These are phyloP conservation scores for Exophiala alcalophila DNA, from an alignment of 2,329 filamentous ascomycete species.

Conservation along the genomic window DNA sequence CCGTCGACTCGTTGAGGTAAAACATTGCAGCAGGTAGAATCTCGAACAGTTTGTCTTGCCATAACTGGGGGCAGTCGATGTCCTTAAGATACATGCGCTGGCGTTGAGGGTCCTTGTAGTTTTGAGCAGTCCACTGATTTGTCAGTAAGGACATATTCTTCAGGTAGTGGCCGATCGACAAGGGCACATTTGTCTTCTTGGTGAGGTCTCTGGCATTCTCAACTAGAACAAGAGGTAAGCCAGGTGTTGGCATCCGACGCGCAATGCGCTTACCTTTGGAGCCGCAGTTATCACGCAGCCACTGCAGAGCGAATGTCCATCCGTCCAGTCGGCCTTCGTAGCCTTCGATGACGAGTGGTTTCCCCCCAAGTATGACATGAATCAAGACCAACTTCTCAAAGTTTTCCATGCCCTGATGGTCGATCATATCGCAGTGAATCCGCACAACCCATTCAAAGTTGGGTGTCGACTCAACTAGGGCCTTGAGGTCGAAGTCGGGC, in stretches of 20 bases:
- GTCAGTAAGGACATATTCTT: constrained; percentile 80
- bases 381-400: constrained; percentile 83
- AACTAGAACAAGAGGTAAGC: constrained; percentile 48
- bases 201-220: constrained; percentile 82
- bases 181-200: constrained; percentile 68
- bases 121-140: constrained; percentile 72
- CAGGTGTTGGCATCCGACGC: constrained; percentile 8
- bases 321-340: constrained; percentile 74
- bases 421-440: constrained; percentile 74
- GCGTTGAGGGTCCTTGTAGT: constrained; percentile 72
- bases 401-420: constrained; percentile 68
- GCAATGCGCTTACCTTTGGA: constrained; percentile 63
- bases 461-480: constrained; percentile 70
- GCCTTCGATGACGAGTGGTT: constrained; percentile 85
- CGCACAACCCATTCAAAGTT: constrained; percentile 87
- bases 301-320: constrained; percentile 73
- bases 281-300: constrained; percentile 75
- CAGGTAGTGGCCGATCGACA: constrained; percentile 87
- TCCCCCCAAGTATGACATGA: constrained; percentile 80
- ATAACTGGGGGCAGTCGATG: constrained; percentile 87
- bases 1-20: constrained; percentile 81
- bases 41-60: constrained; percentile 75
- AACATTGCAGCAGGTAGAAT: constrained; percentile 79
- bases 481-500: constrained; percentile 74
- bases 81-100: constrained; percentile 95